A percentile compares a stretch with the other conserved stretches of the same genome.
These are phyloP conservation scores for Cyberlindnera americana DNA, from an alignment of 805 yeast genomes.

Conservation along the genomic window DNA sequence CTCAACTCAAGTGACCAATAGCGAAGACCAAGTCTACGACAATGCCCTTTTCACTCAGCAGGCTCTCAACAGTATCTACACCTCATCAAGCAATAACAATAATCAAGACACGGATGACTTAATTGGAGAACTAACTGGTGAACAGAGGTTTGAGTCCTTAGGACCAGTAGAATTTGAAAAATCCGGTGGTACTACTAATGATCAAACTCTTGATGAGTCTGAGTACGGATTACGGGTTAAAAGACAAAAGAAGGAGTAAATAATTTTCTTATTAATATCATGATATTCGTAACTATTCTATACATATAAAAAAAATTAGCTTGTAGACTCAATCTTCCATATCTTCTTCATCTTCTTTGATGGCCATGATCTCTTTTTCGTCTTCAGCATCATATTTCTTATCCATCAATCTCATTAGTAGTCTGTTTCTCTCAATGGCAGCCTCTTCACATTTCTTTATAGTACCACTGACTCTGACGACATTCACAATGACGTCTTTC, in stretches of 20 bases:
- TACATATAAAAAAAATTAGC: not conserved
- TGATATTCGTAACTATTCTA: not conserved
- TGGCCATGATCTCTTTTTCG: constrained; percentile 16
- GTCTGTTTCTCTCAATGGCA: constrained; percentile 49
- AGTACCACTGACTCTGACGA: constrained; percentile 78
- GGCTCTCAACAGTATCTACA: constrained; percentile 47
- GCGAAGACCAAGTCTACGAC: constrained; percentile 54
- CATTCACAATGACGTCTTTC: constrained; percentile 46
- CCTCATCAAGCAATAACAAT: constrained; percentile 28
- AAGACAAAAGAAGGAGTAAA: constrained; percentile 14
- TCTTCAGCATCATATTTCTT: constrained; percentile 18
- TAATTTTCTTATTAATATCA: not conserved
- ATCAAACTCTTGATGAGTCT: constrained; percentile 9
- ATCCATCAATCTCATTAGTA: constrained; percentile 22
- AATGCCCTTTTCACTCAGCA: constrained; percentile 55
- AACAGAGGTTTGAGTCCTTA: constrained; percentile 21
- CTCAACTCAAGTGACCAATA: constrained; percentile 36
- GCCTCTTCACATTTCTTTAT: constrained; percentile 77
- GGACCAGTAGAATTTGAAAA: constrained; percentile 49
- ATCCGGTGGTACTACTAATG: constrained; percentile 17
- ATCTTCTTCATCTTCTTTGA: constrained; percentile 22
- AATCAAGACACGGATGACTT: constrained; percentile 14
- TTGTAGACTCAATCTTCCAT: constrained; percentile 5
- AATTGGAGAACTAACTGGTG: constrained; percentile 15
- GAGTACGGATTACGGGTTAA: constrained; percentile 26